A percentile compares a stretch with the other conserved stretches of the same genome.
phyloP scores from a whole-genome alignment of 2,329 filamentous ascomycete genomes.

The Didymosphaeria variabile region DNA sequence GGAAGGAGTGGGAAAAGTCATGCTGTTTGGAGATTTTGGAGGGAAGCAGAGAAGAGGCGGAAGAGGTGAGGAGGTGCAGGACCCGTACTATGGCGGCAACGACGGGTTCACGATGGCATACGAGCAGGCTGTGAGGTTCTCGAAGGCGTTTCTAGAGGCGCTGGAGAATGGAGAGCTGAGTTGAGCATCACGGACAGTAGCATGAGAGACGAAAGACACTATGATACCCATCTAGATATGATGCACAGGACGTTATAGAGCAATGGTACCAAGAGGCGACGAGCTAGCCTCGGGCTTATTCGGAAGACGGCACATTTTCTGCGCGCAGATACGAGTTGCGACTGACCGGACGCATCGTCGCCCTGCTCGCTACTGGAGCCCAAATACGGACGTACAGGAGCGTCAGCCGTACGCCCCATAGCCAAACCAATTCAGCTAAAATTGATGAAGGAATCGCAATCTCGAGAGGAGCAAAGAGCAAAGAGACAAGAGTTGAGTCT shows the following conservation, averaged over 20 bases:
- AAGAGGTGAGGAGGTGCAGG: slow-evolving; percentile 75
- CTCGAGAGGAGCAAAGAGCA: not conserved
- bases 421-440: not conserved
- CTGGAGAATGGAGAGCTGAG: slow-evolving; percentile 54
- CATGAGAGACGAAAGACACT: slow-evolving; percentile 11
- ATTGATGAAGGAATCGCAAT: not conserved
- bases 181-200: slow-evolving; percentile 15
- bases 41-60: slow-evolving; percentile 55
- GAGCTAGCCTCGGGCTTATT: not conserved
- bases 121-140: slow-evolving; percentile 81
- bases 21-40: slow-evolving; percentile 87
- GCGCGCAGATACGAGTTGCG: no score
- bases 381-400: not conserved
- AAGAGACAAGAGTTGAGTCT: not conserved
- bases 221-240: slow-evolving; percentile 31
- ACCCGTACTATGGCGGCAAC: slow-evolving; percentile 91
- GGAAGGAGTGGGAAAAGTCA: slow-evolving; percentile 63
- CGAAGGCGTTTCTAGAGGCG: slow-evolving; percentile 75
- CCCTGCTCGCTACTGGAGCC: not conserved
- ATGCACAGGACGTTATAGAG: no score
- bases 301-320: not conserved
- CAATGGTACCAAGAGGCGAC: not conserved
- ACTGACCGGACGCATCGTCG: not conserved
- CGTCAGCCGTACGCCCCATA: slow-evolving; percentile 17
- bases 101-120: slow-evolving; percentile 87